Evolutionary conservation across 176 grass and related monocot species (phyloP).

Genomic region (bread wheat (Triticum aestivum)): IWGSC_CS_RefSeq_v2.1 NC_057807.1:679147712-679148211

Average conservation of each 20-base stretch:
- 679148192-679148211: not conserved
- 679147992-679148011: not conserved
- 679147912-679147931: too few species aligned
- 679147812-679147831: not conserved
- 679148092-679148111: not conserved
- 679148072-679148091: not conserved
- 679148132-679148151: too few species aligned
- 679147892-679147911: too few species aligned
- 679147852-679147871: not conserved
- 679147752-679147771: not conserved
- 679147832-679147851: not conserved
- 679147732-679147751: not conserved
- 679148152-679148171: too few species aligned
- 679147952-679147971: too few species aligned
- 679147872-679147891: not conserved
- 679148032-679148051: too few species aligned
- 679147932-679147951: too few species aligned
- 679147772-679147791: not conserved
- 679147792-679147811: not conserved
- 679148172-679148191: too few species aligned
- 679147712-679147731: not conserved
- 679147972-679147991: not conserved
- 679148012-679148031: not conserved
- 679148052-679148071: too few species aligned
- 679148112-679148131: not conserved